Conservation (phyloP, 1,139 yeast genomes). For the Barnettozyma hawaiiensis region DNA sequence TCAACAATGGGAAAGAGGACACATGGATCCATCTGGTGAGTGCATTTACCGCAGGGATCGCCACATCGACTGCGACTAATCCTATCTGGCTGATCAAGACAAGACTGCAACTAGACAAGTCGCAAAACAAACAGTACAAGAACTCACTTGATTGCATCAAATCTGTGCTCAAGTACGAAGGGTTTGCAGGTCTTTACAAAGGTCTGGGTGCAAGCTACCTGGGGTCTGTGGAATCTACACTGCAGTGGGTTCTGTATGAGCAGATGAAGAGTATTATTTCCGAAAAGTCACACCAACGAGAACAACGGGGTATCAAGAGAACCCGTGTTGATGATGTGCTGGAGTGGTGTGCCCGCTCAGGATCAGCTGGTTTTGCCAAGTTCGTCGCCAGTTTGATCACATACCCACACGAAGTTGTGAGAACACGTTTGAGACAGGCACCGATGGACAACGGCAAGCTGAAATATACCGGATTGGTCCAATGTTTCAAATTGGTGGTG, state of each 20-base stretch:
- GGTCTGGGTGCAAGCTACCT: constrained; percentile 92
- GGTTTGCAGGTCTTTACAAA: constrained; percentile 70
- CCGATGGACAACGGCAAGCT: constrained; percentile 77
- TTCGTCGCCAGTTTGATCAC: constrained; percentile 88
- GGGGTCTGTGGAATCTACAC: constrained; percentile 88
- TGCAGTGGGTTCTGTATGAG: constrained; percentile 96
- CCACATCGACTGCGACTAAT: constrained; percentile 95
- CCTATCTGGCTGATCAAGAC: constrained; percentile 99
- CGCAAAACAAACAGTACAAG: constrained; percentile 51
- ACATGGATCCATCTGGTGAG: constrained; percentile 83
- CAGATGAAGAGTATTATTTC: constrained; percentile 78
- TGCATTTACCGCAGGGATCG: constrained; percentile 92
- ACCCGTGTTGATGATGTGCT: constrained; percentile 61
- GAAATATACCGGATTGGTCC: constrained; percentile 85
- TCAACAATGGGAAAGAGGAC: constrained; percentile 71
- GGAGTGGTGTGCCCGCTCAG: constrained; percentile 95
- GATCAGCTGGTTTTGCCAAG: constrained; percentile 97
- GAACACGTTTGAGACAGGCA: constrained; percentile 94
- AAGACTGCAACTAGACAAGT: constrained; percentile 81
- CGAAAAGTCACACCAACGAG: constrained; percentile 46
- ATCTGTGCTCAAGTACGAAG: constrained; percentile 70
- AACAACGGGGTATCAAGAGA: constrained; percentile 40
- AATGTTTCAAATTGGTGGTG: constrained; percentile 74
- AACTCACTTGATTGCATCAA: constrained; percentile 83
- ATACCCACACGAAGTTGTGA: constrained; percentile 95